Conservation (phyloP, 2,329 filamentous ascomycete genomes). For the Fusarium sulawesiense region DNA sequence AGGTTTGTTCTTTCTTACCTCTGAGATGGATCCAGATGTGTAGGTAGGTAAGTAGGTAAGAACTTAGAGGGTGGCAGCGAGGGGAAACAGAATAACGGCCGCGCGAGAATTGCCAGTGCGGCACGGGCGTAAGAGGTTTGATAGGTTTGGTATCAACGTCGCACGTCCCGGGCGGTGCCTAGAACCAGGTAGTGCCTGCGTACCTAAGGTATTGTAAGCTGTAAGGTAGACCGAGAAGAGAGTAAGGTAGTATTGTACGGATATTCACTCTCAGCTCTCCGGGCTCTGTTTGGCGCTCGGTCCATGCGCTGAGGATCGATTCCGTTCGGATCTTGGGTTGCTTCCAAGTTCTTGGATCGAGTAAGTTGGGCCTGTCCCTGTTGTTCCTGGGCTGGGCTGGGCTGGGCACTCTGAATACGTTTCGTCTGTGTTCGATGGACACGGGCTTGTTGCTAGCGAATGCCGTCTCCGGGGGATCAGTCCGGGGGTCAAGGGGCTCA, state of each 20-base stretch:
- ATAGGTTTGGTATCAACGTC: background rate
- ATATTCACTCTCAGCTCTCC: constrained; percentile 4
- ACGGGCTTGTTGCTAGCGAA: constrained; percentile 29
- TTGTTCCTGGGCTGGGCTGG: constrained; percentile 16
- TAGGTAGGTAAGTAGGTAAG: constrained; percentile 2
- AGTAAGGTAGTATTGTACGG: constrained; percentile 4
- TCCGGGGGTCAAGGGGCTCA: constrained; percentile 44
- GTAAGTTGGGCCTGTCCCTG: constrained; percentile 34
- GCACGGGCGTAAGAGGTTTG: constrained; percentile 18
- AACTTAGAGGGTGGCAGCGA: constrained; percentile 35
- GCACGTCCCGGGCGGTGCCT: background rate
- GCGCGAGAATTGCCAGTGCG: constrained; percentile 21
- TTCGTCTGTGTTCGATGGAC: constrained; percentile 34
- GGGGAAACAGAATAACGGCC: constrained; percentile 21
- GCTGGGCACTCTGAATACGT: constrained; percentile 21
- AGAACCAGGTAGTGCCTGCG: background rate
- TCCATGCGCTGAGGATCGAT: constrained; percentile 28
- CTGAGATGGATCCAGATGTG: constrained; percentile 15
- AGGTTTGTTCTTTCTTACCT: background rate
- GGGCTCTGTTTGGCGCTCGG: constrained; percentile 5
- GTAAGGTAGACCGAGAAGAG: background rate
- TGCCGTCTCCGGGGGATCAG: constrained; percentile 25
- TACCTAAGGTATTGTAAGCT: background rate
- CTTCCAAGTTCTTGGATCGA: constrained; percentile 41
- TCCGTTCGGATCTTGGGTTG: constrained; percentile 27